Evolutionary conservation across 2,329 filamentous ascomycete genomes (phyloP).

Genomic region (Fusarium fujikuroi): DNA sequence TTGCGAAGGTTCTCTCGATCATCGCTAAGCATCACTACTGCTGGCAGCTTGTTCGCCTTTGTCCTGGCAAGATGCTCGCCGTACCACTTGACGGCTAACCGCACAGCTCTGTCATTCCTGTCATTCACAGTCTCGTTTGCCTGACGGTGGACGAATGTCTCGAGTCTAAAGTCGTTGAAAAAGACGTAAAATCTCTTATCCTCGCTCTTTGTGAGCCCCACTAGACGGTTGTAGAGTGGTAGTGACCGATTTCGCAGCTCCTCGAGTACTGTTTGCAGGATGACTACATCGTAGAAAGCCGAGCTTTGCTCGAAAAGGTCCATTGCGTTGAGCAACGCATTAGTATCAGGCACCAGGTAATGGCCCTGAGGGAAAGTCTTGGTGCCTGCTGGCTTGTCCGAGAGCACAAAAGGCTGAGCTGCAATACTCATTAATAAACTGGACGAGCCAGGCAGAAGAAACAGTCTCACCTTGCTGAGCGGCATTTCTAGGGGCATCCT

Average conservation of each 20-base stretch:
- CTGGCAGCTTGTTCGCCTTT: constrained; percentile 71
- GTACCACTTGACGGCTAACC: constrained; percentile 91
- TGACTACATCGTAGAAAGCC: constrained; percentile 95
- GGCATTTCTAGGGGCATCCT: constrained; percentile 81
- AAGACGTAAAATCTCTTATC: constrained; percentile 99
- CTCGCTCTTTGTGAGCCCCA: constrained; percentile 91
- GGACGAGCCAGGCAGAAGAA: neutral
- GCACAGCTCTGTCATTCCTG: constrained; percentile 91
- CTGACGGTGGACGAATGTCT: constrained; percentile 84
- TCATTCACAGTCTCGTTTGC: constrained; percentile 92
- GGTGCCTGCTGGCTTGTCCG: constrained; percentile 86
- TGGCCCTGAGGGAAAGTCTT: constrained; percentile 86
- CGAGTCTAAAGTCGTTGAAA: constrained; percentile 96
- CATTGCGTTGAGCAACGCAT: constrained; percentile 94
- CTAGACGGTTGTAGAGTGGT: constrained; percentile 92
- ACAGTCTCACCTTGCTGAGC: constrained; percentile 73
- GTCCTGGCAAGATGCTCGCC: constrained; percentile 78
- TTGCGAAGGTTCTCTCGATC: constrained; percentile 89
- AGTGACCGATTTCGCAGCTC: constrained; percentile 94
- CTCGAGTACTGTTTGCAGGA: constrained; percentile 95
- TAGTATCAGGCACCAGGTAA: constrained; percentile 95
- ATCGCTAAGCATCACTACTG: constrained; percentile 93
- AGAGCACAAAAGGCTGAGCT: constrained; percentile 88
- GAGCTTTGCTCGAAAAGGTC: constrained; percentile 93
- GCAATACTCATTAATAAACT: constrained; percentile 15